Evolutionary conservation across 192 early-diverging fungal species (phyloP), one percentile per base, ranked within the genome.

Genomic region (Backusella tuberculispora): DNA sequence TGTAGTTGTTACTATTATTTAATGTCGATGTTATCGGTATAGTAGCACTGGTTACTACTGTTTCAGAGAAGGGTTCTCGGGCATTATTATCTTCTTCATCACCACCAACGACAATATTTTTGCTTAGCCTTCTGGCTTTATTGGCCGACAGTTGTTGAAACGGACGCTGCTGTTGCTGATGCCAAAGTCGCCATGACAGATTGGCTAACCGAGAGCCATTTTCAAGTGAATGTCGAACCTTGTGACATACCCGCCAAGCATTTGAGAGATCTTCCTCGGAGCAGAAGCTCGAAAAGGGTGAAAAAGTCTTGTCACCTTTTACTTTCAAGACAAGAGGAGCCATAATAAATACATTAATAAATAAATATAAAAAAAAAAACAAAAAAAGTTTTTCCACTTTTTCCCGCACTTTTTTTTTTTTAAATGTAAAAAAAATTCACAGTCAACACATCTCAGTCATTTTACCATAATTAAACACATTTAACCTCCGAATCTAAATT

Each of bases 161-260:
- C 2, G 68, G n/a, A 17, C 42, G 24, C 21, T 69, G 24, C 13
- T 44, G 43, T 10, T 73, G 72, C 26, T 41, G 81, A 74, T 93
- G 92, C 94, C 94, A 95, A 41, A 95, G 79, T 42, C 94, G 83
- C 94, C 94, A 95, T 29, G 93, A 94, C 69, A 94, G 85, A 76
- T 95, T 95, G 74, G 94, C 94, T 24, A 94, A 78, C 21, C 94
- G 90, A 47, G 86, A 89, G 38, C 94, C 94, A 78, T 94, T 90
- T 73, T 94, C 94, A 10, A 95, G 84, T 42, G 91, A 88, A 73
- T 94, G 91, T 79, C 93, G 94, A 34, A 94, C 94, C 81, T 94
- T 94, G 45, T 92, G 92, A 79, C 92, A 92, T n/a, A 94, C 88
- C 37, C 91, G 85, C 94, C 94, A 95, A 6, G 91, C 87, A 72